Evolutionary conservation across 441 rosid genomes (phyloP).

Genomic region (Isatis lusitanica): DNA sequence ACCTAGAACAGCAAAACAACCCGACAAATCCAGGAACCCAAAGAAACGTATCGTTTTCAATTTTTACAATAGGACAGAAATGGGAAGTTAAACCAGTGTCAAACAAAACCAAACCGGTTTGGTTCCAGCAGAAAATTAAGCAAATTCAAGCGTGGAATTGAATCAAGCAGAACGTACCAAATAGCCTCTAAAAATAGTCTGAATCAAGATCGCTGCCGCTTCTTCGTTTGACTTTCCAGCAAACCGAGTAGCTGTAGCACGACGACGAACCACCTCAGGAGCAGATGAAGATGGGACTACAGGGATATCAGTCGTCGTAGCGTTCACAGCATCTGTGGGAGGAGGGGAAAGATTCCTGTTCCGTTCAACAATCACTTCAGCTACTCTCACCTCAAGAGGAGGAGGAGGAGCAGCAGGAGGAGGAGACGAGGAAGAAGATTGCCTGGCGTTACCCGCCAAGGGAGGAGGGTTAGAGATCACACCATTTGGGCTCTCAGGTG

Average conservation of each 20-base stretch:
- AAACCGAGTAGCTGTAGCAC: slow-evolving; percentile 41
- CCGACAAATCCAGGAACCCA: background rate
- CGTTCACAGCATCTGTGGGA: slow-evolving; percentile 39
- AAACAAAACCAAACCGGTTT: background rate
- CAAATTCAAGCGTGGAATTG: background rate
- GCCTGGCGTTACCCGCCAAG: slow-evolving; percentile 30
- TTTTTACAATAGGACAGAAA: background rate
- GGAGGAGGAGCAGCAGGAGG: slow-evolving; percentile 40
- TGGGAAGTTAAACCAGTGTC: background rate
- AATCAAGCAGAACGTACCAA: slow-evolving; percentile 44
- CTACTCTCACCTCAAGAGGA: slow-evolving; percentile 52
- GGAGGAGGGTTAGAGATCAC: slow-evolving; percentile 40
- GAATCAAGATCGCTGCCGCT: slow-evolving; percentile 81
- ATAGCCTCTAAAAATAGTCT: slow-evolving; percentile 81
- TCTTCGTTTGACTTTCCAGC: slow-evolving; percentile 71
- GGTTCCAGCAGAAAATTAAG: background rate
- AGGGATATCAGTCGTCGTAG: slow-evolving; percentile 35
- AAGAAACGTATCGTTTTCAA: background rate
- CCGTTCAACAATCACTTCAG: slow-evolving; percentile 51
- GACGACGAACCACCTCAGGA: slow-evolving; percentile 45
- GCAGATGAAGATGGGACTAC: slow-evolving; percentile 37
- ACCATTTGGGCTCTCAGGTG: slow-evolving; percentile 50
- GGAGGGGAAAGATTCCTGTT: slow-evolving; percentile 37
- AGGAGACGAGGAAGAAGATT: slow-evolving; percentile 43
- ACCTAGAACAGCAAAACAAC: background rate